These are phyloP conservation scores for Lipomyces sp. DNA, from an alignment of 805 yeast genomes.

Conservation along the genomic window DNA sequence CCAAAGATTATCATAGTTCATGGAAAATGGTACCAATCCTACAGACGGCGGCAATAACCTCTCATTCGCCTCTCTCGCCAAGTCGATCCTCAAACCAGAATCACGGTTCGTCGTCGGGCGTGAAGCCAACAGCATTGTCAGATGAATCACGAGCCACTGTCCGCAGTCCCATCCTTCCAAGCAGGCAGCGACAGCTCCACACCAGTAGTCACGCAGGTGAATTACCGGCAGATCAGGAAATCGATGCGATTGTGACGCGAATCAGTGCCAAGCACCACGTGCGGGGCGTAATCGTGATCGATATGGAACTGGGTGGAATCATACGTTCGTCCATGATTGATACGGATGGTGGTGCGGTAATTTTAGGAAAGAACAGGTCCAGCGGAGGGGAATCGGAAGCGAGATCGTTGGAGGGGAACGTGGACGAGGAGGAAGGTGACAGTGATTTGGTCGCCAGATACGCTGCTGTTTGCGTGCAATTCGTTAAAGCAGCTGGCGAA, in stretches of 20 bases:
- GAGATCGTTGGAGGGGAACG: not conserved
- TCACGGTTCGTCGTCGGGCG: not conserved
- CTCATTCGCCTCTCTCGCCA: not conserved
- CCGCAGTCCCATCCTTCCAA: not conserved
- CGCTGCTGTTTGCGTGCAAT: conserved; percentile 24
- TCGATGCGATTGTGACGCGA: conserved; percentile 30
- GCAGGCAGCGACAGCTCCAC: not conserved
- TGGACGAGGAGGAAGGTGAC: conserved; percentile 10
- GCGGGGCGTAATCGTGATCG: conserved; percentile 27
- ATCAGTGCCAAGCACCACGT: conserved; percentile 29
- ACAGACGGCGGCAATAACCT: conserved; percentile 1
- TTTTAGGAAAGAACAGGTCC: conserved; percentile 5
- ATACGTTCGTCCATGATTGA: conserved; percentile 22
- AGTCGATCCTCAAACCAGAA: not conserved
- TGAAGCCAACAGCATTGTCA: not conserved
- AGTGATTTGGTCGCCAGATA: conserved; percentile 17
- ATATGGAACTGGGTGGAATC: conserved; percentile 17
- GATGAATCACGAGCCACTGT: not conserved
- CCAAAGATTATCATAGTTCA: not conserved
- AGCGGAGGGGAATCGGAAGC: not conserved
- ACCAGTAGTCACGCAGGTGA: not conserved
- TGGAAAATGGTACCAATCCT: not conserved
- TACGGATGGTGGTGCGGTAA: conserved; percentile 17
- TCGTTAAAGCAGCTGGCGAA: conserved; percentile 21
- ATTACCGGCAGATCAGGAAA: conserved; percentile 21